phyloP scores from a whole-genome alignment of 2,329 filamentous ascomycete species.

The Ophiostoma sp. region DNA sequence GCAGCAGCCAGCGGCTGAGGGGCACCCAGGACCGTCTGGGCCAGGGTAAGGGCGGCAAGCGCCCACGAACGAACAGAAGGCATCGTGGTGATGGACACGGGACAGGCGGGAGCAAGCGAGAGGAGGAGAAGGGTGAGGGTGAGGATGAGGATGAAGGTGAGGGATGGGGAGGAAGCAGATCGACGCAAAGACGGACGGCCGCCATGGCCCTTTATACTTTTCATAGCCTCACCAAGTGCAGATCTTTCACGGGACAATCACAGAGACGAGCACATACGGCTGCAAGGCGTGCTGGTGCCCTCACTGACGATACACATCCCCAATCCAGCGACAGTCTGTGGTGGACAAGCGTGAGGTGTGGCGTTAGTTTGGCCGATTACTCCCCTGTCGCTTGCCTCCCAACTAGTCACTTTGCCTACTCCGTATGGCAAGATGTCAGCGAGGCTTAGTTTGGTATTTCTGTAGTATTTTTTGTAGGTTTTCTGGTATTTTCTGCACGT shows the following conservation, averaged over 20 bases:
- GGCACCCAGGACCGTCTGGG: slow-evolving; percentile 17
- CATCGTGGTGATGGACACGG: slow-evolving; percentile 13
- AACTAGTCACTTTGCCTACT: too few species aligned
- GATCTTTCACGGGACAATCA: not conserved
- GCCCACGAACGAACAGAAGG: slow-evolving; percentile 19
- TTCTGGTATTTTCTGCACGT: not conserved
- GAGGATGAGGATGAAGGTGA: slow-evolving; percentile 1
- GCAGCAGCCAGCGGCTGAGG: not conserved
- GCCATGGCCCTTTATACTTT: not conserved
- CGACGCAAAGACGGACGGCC: not conserved
- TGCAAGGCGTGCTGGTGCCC: not conserved
- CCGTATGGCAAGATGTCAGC: not conserved
- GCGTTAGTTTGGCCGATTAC: not conserved
- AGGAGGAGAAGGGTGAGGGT: not conserved
- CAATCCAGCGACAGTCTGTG: not conserved
- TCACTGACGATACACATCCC: not conserved
- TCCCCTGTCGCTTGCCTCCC: not conserved
- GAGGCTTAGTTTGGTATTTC: too few species aligned
- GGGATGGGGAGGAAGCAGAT: not conserved
- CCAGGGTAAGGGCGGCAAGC: slow-evolving; percentile 17
- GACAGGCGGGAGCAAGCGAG: not conserved
- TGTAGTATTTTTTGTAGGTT: too few species aligned
- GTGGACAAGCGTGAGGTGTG: not conserved
- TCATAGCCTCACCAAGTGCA: not conserved
- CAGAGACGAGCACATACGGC: not conserved